Evolutionary conservation across 345 rosid genomes (phyloP), one percentile per base, ranked within the genome.

Genomic region (Boechera divaricarpa): DNA sequence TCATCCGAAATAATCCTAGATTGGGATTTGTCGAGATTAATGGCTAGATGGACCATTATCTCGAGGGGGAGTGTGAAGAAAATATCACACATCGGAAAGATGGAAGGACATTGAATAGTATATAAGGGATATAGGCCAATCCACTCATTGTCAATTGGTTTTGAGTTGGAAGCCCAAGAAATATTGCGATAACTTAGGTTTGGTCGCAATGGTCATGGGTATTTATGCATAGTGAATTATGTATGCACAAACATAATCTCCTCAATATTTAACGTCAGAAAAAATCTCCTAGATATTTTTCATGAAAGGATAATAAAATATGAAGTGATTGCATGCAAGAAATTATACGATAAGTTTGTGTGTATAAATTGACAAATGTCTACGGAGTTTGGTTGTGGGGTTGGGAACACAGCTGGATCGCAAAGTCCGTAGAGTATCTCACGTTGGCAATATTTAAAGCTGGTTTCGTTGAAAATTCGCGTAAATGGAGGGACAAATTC

Each of bases 391-490:
- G 47, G 24, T 15, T 47, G 60, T 67, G 73, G 32, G 51, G 66
- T 12, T 58, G n/a, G 13, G 51, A 63, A 54, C 29, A 60, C 60
- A 74, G 78, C 78, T 75, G 78, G 73, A 57, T 67, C 39, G 52
- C 67, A 75, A 7, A 44, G 54, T 7, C 15, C 7, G 55, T 58
- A 13, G 33, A 33, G 74, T 47, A 33, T 45, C 56, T 58, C 56
- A 47, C 45, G 33, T 18, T n/a, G 24, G 45, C 57, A 44, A 70
- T 58, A 58, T 31, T 44, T 31, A 47, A 45, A 70, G 47, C 24
- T 58, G 2, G 35, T 5, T 21, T 70, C 47, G 8, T 24, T 47
- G 21, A 45, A 45, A 51, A 28, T 75, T 49, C 79, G 73, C 32
- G 26, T 59, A 67, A 58, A 67, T 67, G 44, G 53, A 36, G 68